Base-by-base conservation (phyloP, 2,329 filamentous ascomycete species). In the Clarireedia paspali region DNA sequence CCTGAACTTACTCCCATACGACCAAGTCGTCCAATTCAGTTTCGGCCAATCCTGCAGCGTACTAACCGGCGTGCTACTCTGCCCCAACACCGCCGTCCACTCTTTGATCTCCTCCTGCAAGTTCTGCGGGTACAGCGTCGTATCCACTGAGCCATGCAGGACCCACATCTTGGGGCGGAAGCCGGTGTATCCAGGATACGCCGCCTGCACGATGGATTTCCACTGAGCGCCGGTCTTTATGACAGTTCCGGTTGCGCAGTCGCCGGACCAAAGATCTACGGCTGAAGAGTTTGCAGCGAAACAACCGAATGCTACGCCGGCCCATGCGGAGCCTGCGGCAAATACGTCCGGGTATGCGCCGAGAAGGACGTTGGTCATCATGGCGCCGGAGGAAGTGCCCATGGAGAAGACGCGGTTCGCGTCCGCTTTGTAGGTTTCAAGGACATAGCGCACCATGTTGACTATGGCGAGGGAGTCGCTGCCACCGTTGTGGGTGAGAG, bases 371-470 rank as follows among this genome's bases (percentile, higher is more conserved):
- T 78, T 77, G 2, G 75, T 75, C 75, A 78, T 77, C 74, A 78
- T 78, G n/a, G 70, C 75, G 1, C 76, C 76, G 7, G 44, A 55
- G 4, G 47, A 52, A 5, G 34, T 52, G 2, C 82, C 81, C 0
- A 77, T 80, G 1, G 77, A 77, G 58, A 77, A 84, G 2, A 84
- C 77, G 54, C 73, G 73, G 58, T 64, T 70, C 30, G 73, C 62
- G 62, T 84, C 77, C 26, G 72, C 80, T 2, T 71, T 70, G 68
- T 83, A 82, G 63, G 73, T 73, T 7, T 66, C 60, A n/a, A 83
- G 66, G 3, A 78, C 72, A 62, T 80, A 83, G 40, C 68, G 71
- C 47, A 83, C 79, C 80, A 84, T 84, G 63, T 79, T 81, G 24
- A 76, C 77, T 56, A 85, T 80, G 0, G 74, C 73, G 44, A 77